Evolutionary conservation across 345 rosid species (phyloP), one percentile per base, ranked within the genome.

Genomic region (Triadica sebifera): DNA sequence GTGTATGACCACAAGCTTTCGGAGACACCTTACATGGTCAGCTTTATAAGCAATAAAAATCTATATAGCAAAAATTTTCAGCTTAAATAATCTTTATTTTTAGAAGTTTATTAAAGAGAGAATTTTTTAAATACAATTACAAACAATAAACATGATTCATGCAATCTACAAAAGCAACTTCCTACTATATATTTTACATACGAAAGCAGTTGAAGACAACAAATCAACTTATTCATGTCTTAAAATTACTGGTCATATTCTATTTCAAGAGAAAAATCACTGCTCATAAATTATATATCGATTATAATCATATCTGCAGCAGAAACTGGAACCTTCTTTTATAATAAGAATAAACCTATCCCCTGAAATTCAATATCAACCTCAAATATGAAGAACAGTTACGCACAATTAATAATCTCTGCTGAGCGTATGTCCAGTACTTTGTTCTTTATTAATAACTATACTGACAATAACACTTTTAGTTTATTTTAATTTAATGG

Each of bases 1-100:
- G 82, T 57, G 78, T 85, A 82, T 90, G 92, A 13, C 92, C 89
- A 72, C 86, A 90, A 71, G 91, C 95, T 90, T 90, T 90, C 6
- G 93, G 93, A 76, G 91, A 86, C 76, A 86, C 93, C 96, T 91
- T 70, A 46, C 72, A 77, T 68, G 22, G 56, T 60, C 63, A 69
- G 70, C 45, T 79, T 71, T 53, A 66, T 70, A 73, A 79, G 83
- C 70, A 75, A 60, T 4, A 34, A 71, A 74, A 43, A 63, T 72
- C 55, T 67, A 71, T 62, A 43, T 20, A 62, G 22, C n/a, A 57
- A 6, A 11, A 57, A 25, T 59, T 59, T 69, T 10, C 57, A 67
- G 51, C 59, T 56, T 58, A 70, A 25, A 39, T 17, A 25, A 69
- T 74, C 49, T 8, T 8, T 6, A 16, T 25, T 16, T 9, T 51